phyloP scores from a whole-genome alignment of 2,329 filamentous ascomycete genomes.

The Talaromyces sp. region DNA sequence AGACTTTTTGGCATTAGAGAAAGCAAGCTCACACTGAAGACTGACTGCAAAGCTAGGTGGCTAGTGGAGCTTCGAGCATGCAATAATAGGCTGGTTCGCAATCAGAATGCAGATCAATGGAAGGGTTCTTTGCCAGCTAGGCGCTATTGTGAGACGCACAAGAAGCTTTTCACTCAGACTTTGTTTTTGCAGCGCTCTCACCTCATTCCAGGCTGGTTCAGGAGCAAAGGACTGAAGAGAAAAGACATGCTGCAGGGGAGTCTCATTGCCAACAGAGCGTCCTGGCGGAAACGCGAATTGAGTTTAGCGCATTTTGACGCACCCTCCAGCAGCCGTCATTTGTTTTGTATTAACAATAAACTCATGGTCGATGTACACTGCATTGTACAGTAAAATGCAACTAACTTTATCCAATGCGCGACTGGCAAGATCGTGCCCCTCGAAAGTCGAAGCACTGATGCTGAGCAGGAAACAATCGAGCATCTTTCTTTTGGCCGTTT shows the following conservation, averaged over 20 bases:
- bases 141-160: neutral
- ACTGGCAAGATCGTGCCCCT: too few relatives aligned
- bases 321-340: too few relatives aligned
- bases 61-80: neutral
- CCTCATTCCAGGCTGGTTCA: neutral
- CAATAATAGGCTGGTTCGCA: neutral
- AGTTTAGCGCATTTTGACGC: neutral
- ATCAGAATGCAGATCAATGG: neutral
- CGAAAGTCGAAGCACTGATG: too few relatives aligned
- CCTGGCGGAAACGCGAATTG: neutral
- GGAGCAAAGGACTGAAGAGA: neutral
- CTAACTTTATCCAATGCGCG: too few relatives aligned
- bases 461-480: too few relatives aligned
- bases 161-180: neutral
- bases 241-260: neutral
- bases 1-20: too few relatives aligned
- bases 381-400: too few relatives aligned
- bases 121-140: neutral
- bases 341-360: too few relatives aligned
- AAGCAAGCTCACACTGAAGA: neutral
- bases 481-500: too few relatives aligned
- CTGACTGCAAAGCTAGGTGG: neutral
- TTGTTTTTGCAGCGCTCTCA: neutral
- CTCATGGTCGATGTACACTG: too few relatives aligned
- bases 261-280: neutral